Conservation (phyloP, 306 rosid species). For the Citrullus mucosospermus region DNA sequence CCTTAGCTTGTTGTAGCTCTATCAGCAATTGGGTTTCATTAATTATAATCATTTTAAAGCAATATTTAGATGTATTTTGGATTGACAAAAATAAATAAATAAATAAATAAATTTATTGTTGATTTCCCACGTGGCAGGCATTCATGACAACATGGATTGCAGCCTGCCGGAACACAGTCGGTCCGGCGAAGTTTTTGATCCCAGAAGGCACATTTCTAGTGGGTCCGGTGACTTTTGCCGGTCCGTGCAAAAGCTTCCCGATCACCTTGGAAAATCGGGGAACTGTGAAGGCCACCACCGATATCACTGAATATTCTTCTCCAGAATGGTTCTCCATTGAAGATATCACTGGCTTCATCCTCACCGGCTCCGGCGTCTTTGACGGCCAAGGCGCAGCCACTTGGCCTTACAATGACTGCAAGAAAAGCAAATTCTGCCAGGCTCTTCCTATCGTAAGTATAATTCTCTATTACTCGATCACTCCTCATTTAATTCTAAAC, state of each 20-base stretch:
- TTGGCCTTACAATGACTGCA: constrained; percentile 33
- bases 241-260: constrained; percentile 53
- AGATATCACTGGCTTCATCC: constrained; percentile 17
- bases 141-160: constrained; percentile 51
- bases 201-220: constrained; percentile 36
- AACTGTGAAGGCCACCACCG: constrained; percentile 29
- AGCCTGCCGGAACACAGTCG: constrained; percentile 35
- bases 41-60: too few relatives aligned
- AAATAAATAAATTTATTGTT: too few relatives aligned
- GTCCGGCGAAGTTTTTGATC: constrained; percentile 31
- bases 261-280: constrained; percentile 37
- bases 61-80: too few relatives aligned
- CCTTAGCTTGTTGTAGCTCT: too few relatives aligned
- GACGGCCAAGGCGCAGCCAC: constrained; percentile 47
- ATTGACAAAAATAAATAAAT: too few relatives aligned
- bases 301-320: constrained; percentile 21
- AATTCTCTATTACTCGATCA: neutral
- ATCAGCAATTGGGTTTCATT: too few relatives aligned
- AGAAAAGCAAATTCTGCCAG: constrained; percentile 2
- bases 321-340: constrained; percentile 55
- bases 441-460: constrained; percentile 33
- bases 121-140: constrained; percentile 23
- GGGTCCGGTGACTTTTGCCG: constrained; percentile 40
- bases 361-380: constrained; percentile 44
- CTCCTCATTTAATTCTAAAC: neutral